phyloP scores from a whole-genome alignment of 441 rosid species.

The Iberis amara region DNA sequence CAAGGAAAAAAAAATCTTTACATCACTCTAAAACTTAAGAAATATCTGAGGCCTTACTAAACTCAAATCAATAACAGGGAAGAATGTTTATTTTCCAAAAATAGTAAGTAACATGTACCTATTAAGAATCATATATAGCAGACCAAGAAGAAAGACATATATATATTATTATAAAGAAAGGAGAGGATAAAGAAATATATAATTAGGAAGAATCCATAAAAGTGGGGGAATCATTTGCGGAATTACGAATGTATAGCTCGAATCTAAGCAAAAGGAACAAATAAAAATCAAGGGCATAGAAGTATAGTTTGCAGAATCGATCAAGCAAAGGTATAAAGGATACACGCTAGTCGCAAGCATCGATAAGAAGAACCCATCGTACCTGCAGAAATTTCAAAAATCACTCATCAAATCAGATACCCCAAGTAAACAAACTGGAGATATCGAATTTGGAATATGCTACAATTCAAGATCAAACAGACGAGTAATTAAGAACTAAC shows the following conservation, averaged over 20 bases:
- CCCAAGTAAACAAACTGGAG: neutral
- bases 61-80: slow-evolving; percentile 11
- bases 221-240: no score
- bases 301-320: slow-evolving; percentile 1
- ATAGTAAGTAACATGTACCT: no score
- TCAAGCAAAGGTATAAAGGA: slow-evolving; percentile 41
- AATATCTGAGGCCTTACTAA: no score
- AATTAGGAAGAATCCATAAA: no score
- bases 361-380: slow-evolving; percentile 97
- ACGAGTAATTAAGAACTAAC: slow-evolving; percentile 33
- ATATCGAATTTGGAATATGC: no score
- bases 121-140: no score
- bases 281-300: neutral
- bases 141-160: no score
- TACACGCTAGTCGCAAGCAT: slow-evolving; percentile 99
- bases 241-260: no score
- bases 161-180: no score
- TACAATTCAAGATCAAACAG: slow-evolving; percentile 3
- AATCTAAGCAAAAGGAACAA: neutral
- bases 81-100: no score
- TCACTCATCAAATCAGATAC: neutral
- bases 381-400: slow-evolving; percentile 47
- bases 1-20: slow-evolving; percentile 11
- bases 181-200: no score
- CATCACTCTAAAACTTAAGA: slow-evolving; percentile 19